Conservation (phyloP, 495 filamentous ascomycete genomes). For the Penicillium subrubescens region DNA sequence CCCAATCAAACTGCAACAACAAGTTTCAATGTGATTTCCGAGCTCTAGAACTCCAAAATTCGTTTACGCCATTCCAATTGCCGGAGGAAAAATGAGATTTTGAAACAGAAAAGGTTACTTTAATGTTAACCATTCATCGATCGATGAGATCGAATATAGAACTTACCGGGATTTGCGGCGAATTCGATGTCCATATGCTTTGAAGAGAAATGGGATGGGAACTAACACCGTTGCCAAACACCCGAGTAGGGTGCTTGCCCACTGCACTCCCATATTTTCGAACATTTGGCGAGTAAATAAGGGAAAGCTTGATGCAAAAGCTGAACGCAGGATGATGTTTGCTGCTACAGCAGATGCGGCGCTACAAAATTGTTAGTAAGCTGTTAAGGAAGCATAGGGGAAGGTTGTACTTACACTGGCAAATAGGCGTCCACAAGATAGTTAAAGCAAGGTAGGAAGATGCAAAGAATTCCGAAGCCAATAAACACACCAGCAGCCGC, state of each 20-base stretch:
- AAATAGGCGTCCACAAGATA: slow-evolving; percentile 47
- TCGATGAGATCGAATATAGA: no score
- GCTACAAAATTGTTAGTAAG: slow-evolving; percentile 30
- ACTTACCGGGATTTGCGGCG: no score
- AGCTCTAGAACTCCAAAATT: no score
- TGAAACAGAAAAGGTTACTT: no score
- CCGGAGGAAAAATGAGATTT: no score
- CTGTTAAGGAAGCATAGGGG: slow-evolving; percentile 15
- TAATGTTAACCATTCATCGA: no score
- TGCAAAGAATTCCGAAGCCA: slow-evolving; percentile 39
- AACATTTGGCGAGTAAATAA: slow-evolving; percentile 86
- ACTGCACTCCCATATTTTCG: slow-evolving; percentile 73
- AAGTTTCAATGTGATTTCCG: no score
- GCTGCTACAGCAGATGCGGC: slow-evolving; percentile 87
- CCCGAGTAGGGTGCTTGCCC: slow-evolving; percentile 77
- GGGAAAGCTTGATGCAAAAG: slow-evolving; percentile 77
- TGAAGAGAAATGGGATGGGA: no score
- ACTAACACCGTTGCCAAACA: slow-evolving; percentile 54
- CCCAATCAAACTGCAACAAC: no score
- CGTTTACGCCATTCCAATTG: no score
- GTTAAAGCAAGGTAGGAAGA: slow-evolving; percentile 45
- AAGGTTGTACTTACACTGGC: slow-evolving; percentile 59
- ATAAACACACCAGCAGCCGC: slow-evolving; percentile 34
- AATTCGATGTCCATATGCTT: no score
- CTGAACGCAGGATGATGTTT: slow-evolving; percentile 83